A percentile compares a stretch with the other conserved stretches of the same genome.
Conservation (phyloP, 306 rosid genomes). For the Pyrus bretschneideri region DNA sequence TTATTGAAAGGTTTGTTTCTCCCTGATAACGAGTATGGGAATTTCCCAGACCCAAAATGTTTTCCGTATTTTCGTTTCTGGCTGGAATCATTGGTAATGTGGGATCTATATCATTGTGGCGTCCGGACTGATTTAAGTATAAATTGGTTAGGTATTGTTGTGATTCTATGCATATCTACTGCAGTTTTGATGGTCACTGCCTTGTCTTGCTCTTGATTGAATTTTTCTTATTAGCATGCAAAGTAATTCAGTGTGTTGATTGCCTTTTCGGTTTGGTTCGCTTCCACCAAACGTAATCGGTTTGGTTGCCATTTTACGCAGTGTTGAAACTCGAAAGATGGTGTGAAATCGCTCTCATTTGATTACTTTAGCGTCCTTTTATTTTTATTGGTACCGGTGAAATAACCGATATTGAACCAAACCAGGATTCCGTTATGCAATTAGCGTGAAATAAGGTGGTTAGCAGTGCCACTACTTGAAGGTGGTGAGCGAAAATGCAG, state of each 20-base stretch:
- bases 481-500: no score
- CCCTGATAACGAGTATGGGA: slow-evolving; percentile 50
- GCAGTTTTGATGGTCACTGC: not conserved
- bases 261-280: not conserved
- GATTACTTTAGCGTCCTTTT: not conserved
- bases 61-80: slow-evolving; percentile 7
- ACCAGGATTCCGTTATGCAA: no score
- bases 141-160: slow-evolving; percentile 6
- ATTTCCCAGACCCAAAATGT: slow-evolving; percentile 38
- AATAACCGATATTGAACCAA: not conserved
- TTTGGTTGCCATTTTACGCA: not conserved
- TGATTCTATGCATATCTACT: not conserved
- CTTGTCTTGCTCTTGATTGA: not conserved
- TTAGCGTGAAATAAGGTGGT: no score
- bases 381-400: not conserved
- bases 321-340: not conserved
- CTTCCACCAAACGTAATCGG: not conserved
- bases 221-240: not conserved
- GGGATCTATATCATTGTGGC: slow-evolving; percentile 14
- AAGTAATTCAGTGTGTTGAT: not conserved
- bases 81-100: slow-evolving; percentile 1
- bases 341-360: not conserved
- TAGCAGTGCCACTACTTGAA: no score
- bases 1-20: slow-evolving; percentile 52
- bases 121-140: slow-evolving; percentile 7